Evolutionary conservation across 768 basidiomycete species (phyloP), one percentile per base, ranked within the genome.

Genomic region (Leccinum broughii): DNA sequence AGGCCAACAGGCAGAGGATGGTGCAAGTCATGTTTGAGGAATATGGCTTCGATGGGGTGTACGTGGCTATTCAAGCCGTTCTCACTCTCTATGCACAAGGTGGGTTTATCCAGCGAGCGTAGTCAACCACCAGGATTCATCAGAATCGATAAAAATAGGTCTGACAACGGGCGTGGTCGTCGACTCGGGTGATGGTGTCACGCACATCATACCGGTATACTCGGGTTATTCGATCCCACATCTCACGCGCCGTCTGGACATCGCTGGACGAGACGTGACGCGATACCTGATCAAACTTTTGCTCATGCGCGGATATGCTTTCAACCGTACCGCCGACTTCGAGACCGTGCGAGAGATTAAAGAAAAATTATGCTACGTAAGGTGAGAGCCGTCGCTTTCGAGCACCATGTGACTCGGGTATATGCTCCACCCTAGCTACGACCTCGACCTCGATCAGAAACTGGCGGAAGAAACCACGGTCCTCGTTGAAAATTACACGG

Each of bases 271-370:
- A 64, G 97, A 99, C 73, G 97, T 99, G 51, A 99, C 97, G 51
- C 87, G 95, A 68, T 99, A 99, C 77, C 81, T 99, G 76, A 99
- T 99, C 85, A 99, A 98, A 78, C 83, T 99, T n/a, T 81, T 99
- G 35, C 85, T 98, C 67, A 98, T 98, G 95, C 88, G 96, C n/a
- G 97, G 97, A n/a, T 98, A 99, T 75, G 97, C 97, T 1, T 98
- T 99, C 84, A 98, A 99, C 77, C 87, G 97, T 44, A 99, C 97
- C 3, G 97, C 97, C 28, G 97, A 99, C 78, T 99, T 99, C 69
- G 97, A 99, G 80, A 99, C 97, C 2, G 97, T 99, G 22, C 80
- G 96, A 34, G 93, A 97, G 75, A 98, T 99, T 78, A 99, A 99
- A 78, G 97, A 99, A 81, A 97, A 95, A 75, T 76, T 98, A 50